These are phyloP conservation scores for Lupinus albus DNA, from an alignment of 306 rosid species.

Conservation along the genomic window DNA sequence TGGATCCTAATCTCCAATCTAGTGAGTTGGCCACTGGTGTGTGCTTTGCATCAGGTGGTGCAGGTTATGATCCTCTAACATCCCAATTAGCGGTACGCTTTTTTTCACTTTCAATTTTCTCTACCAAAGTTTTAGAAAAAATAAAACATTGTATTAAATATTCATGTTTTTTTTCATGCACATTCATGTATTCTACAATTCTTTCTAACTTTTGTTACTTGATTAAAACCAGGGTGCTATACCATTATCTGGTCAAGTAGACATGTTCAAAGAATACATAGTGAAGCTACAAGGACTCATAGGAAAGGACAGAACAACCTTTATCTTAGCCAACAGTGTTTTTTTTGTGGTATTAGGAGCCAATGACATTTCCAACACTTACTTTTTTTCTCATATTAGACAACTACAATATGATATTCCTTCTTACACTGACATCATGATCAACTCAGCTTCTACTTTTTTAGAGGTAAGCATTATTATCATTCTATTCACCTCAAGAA, in stretches of 20 bases:
- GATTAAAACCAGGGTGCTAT: conserved; percentile 42
- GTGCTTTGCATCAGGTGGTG: conserved; percentile 72
- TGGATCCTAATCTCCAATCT: conserved; percentile 43
- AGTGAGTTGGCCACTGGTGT: conserved; percentile 62
- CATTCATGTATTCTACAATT: too few relatives aligned
- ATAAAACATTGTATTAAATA: too few relatives aligned
- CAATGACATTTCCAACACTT: conserved; percentile 73
- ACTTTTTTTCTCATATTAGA: conserved; percentile 45
- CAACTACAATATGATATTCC: conserved; percentile 54
- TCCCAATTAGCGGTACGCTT: conserved; percentile 50
- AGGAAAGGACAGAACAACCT: conserved; percentile 53
- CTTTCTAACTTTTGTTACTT: not conserved
- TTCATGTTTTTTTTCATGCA: too few relatives aligned
- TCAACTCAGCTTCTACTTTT: conserved; percentile 48
- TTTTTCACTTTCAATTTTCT: too few relatives aligned
- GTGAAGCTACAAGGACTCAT: conserved; percentile 46
- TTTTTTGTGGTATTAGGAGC: conserved; percentile 63
- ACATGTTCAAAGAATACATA: conserved; percentile 58
- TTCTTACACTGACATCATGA: conserved; percentile 57
- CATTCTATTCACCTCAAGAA: too few relatives aligned
- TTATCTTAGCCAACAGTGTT: conserved; percentile 54
- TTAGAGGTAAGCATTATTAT: conserved; percentile 43
- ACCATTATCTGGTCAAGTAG: conserved; percentile 45
- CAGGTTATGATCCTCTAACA: conserved; percentile 74
- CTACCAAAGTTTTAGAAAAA: too few relatives aligned